Evolutionary conservation across 768 basidiomycete genomes (phyloP).

Genomic region (Boletellus emodensis): DNA sequence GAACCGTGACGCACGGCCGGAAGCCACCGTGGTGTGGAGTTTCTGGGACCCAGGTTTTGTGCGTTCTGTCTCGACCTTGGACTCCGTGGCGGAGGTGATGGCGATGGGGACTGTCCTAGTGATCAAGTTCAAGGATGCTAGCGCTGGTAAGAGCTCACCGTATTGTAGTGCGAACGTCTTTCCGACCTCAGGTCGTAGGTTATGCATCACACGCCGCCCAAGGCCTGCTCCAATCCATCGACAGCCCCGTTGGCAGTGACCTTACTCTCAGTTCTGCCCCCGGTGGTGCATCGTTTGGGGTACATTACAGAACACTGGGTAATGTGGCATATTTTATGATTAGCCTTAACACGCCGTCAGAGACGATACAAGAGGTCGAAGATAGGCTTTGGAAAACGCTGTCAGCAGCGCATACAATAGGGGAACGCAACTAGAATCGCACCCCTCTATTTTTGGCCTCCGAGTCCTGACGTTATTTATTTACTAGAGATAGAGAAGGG

Average conservation of each 20-base stretch:
- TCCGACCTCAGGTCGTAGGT: slow-evolving; percentile 31
- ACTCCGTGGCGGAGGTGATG: slow-evolving; percentile 71
- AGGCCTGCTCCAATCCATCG: slow-evolving; percentile 51
- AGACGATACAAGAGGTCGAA: slow-evolving; percentile 57
- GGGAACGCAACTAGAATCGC: not conserved
- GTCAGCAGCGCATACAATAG: not conserved
- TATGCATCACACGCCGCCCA: slow-evolving; percentile 66
- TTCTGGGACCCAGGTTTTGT: slow-evolving; percentile 83
- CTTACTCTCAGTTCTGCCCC: slow-evolving; percentile 39
- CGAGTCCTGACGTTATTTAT: not conserved
- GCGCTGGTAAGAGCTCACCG: slow-evolving; percentile 43
- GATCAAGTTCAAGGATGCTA: slow-evolving; percentile 62
- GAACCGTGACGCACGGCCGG: slow-evolving; percentile 26
- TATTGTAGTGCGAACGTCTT: not conserved
- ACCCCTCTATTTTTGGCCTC: not conserved
- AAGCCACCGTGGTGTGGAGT: slow-evolving; percentile 59
- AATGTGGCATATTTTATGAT: slow-evolving; percentile 93
- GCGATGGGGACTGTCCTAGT: slow-evolving; percentile 81
- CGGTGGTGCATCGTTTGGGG: slow-evolving; percentile 54
- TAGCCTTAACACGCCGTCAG: slow-evolving; percentile 66
- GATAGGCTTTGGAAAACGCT: slow-evolving; percentile 51
- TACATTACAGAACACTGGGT: slow-evolving; percentile 87
- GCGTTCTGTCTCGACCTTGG: slow-evolving; percentile 50
- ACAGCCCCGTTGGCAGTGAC: slow-evolving; percentile 24
- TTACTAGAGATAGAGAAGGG: not conserved